Evolutionary conservation across 441 rosid genomes (phyloP).

Genomic region (Theobroma grandiflorum): DNA sequence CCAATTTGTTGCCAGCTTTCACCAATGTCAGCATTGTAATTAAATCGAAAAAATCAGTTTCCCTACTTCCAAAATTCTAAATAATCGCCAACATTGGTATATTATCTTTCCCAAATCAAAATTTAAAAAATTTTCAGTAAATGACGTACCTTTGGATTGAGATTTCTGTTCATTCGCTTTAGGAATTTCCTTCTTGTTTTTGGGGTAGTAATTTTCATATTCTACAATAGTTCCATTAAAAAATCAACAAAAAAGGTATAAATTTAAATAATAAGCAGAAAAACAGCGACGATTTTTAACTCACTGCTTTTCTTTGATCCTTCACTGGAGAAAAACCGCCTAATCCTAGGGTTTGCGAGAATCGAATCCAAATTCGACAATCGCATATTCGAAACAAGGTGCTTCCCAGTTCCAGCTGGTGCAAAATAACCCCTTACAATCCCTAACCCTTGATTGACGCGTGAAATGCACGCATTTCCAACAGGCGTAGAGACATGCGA

Average conservation of each 20-base stretch:
- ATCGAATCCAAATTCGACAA: constrained; percentile 48
- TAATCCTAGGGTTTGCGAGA: constrained; percentile 51
- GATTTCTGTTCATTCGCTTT: constrained; percentile 48
- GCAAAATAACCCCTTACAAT: constrained; percentile 45
- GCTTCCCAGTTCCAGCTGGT: constrained; percentile 46
- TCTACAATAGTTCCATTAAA: constrained; percentile 41
- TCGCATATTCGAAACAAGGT: constrained; percentile 29
- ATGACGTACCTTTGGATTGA: constrained; percentile 51
- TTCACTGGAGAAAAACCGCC: constrained; percentile 50
- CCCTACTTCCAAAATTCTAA: neutral
- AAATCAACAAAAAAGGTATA: neutral
- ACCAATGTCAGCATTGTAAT: neutral
- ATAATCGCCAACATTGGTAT: neutral
- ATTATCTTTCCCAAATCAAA: neutral
- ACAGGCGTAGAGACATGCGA: constrained; percentile 21
- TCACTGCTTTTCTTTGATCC: constrained; percentile 63
- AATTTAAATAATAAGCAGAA: neutral
- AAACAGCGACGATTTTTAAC: constrained; percentile 16
- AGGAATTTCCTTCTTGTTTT: constrained; percentile 56
- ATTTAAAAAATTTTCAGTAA: neutral
- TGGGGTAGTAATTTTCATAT: constrained; percentile 63
- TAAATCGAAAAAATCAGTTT: neutral
- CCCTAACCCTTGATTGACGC: constrained; percentile 45
- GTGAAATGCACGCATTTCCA: constrained; percentile 38
- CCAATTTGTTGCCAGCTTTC: neutral